phyloP scores from a whole-genome alignment of 2,329 filamentous ascomycete species.

The Leptographium flavum region DNA sequence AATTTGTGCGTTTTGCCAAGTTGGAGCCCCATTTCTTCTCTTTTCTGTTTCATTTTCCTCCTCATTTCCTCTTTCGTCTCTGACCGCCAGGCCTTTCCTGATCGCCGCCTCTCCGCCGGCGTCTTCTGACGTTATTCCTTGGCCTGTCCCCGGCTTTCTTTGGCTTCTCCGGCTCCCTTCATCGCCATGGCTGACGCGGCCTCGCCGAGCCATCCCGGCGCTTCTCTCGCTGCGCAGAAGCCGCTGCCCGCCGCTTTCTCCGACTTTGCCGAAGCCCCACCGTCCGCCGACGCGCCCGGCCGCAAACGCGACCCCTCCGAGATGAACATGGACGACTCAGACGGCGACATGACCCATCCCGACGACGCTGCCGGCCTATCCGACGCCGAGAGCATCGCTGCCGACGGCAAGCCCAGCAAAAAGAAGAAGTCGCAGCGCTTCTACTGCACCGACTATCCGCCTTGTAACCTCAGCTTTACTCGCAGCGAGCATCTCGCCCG shows the following conservation, averaged over 20 bases:
- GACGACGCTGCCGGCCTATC: conserved; percentile 41
- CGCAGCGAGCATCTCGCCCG: conserved; percentile 88
- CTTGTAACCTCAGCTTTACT: conserved; percentile 89
- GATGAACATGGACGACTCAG: conserved; percentile 63
- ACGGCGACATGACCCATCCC: conserved; percentile 39
- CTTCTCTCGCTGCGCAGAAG: conserved; percentile 30
- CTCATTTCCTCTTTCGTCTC: background rate
- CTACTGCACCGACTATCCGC: conserved; percentile 89
- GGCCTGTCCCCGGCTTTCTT: too few species aligned
- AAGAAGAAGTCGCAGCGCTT: conserved; percentile 97
- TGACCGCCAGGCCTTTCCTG: too few species aligned
- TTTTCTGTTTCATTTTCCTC: background rate
- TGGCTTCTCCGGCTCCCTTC: conserved; percentile 14
- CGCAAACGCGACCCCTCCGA: conserved; percentile 49
- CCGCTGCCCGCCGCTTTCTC: conserved; percentile 40
- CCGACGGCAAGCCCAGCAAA: conserved; percentile 60
- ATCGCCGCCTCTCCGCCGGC: too few species aligned
- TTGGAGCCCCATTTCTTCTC: background rate
- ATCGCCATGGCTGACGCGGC: conserved; percentile 28
- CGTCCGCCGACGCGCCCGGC: conserved; percentile 11
- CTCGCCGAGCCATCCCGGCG: conserved; percentile 45
- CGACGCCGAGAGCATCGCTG: conserved; percentile 50
- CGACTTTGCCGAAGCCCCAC: conserved; percentile 18
- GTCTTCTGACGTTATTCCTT: background rate
- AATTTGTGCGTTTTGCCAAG: background rate